Base-by-base conservation (phyloP, 106 monocot genomes). In the Phalaenopsis aphrodite region DNA sequence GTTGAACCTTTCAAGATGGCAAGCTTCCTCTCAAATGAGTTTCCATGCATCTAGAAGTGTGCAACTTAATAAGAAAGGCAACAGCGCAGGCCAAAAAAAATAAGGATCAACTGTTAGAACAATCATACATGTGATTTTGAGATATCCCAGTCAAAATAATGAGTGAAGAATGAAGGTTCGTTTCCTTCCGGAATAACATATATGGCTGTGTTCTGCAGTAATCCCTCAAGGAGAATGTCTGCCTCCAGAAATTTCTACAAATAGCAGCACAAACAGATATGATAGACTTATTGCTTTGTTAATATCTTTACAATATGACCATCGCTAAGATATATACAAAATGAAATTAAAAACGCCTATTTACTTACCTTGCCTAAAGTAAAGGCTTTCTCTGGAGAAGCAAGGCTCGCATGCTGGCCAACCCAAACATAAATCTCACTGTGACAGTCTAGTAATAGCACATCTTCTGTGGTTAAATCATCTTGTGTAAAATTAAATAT, bases 1-100 rank as follows among this genome's bases (percentile, higher is more conserved):
- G 41, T 55, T 41, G 52, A 41, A 42, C 84, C 81, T 64, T 77
- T 85, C 42, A 85, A 52, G 10, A 81, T 69, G 24, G 80, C 55
- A 39, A 85, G 84, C 77, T 78, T 85, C 69, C 77, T 85, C 80
- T 85, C 69, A 72, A 81, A 85, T 23, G 84, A 85, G 24, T 85
- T 85, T 24, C 84, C 84, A 77, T 77, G 66, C 42, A 81, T 77
- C 84, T 85, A 64, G 39, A 81, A 36, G 80, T 3, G 65, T 30
- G 30, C 16, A 52, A 75, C n/a, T 74, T 5, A 74, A 43, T 18
- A 17, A 74, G 38, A 74, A 17, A 43, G 14, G 14, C 12, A 69
- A 30, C 8, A 74, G 3, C 10, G 43, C 5, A 71, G 42, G 74
- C 74, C 43, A 6, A 43, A 74, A 30, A 74, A 38, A 74, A 42